Evolutionary conservation across 2,329 filamentous ascomycete species (phyloP), one percentile per base, ranked within the genome.

Genomic region (Colletotrichum eleusines): DNA sequence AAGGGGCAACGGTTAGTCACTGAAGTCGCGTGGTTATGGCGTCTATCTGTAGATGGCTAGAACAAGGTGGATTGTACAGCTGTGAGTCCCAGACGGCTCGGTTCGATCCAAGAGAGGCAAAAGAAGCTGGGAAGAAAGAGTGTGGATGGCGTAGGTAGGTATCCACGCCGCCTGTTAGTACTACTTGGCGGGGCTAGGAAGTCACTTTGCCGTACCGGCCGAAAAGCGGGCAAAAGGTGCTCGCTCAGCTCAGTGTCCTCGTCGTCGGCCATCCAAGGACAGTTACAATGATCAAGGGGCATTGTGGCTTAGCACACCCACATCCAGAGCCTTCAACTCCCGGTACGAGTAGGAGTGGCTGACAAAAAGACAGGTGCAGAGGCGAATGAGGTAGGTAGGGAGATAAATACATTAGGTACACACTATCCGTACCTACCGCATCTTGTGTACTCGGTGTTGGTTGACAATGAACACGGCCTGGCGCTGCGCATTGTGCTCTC

Each of bases 81-180:
- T n/a, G n/a, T n/a, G n/a, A n/a, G n/a, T n/a, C n/a, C n/a, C n/a
- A n/a, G n/a, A n/a, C n/a, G n/a, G n/a, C n/a, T n/a, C n/a, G n/a
- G n/a, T n/a, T n/a, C n/a, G n/a, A n/a, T n/a, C n/a, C n/a, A n/a
- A n/a, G 20, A 46, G 42, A 46, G 57, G 48, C 18, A 54, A 28
- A 63, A 40, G 26, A 55, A 54, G n/a, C 51, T 64, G 48, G 65
- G 65, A 55, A 60, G n/a, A n/a, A n/a, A n/a, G n/a, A n/a, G 48
- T 55, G 54, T 54, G 54, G 48, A 70, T 70, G 67, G 48, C 48
- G 54, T 54, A 46, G 48, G 66, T 70, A 63, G 67, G 55, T 61
- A 66, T 70, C 20, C 55, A 31, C 42, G 44, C 40, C 42, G 44
- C 40, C 53, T 71, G 63, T 71, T 67, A 71, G 57, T 26, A 46